Conservation (phyloP, 2,329 filamentous ascomycete genomes). For the Pezicula carpinea region DNA sequence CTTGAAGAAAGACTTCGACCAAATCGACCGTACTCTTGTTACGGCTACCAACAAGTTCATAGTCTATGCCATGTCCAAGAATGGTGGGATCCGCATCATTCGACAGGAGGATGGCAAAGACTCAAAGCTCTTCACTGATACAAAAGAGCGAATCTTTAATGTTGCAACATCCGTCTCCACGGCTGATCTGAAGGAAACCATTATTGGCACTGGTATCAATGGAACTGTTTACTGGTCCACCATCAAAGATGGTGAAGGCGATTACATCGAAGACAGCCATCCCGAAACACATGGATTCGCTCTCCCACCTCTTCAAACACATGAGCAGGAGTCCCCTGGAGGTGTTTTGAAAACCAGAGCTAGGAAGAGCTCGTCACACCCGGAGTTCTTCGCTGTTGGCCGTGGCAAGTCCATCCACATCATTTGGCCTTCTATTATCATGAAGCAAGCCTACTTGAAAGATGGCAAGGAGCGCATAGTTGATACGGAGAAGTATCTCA, state of each 20-base stretch:
- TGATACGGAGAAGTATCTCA: conserved; percentile 82
- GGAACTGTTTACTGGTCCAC: conserved; percentile 96
- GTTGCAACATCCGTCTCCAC: conserved; percentile 74
- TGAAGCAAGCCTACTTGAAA: conserved; percentile 60
- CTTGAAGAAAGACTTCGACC: conserved; percentile 96
- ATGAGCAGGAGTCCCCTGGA: conserved; percentile 86
- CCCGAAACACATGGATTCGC: conserved; percentile 84
- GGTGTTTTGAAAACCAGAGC: conserved; percentile 94
- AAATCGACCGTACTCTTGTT: conserved; percentile 89
- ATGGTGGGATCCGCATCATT: conserved; percentile 88
- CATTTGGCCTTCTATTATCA: conserved; percentile 63
- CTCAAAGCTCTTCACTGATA: conserved; percentile 85
- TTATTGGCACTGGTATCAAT: conserved; percentile 89
- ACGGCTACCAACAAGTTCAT: conserved; percentile 89
- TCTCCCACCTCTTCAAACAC: conserved; percentile 78
- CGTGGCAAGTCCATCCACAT: conserved; percentile 95
- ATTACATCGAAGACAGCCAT: conserved; percentile 72
- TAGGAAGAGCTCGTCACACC: conserved; percentile 81
- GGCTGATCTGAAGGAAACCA: conserved; percentile 64
- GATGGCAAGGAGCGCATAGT: conserved; percentile 63
- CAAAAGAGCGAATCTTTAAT: conserved; percentile 92
- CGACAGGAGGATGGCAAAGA: conserved; percentile 90
- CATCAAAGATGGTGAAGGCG: conserved; percentile 70
- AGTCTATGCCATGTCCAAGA: conserved; percentile 89
- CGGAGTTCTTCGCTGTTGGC: conserved; percentile 91